Conservation (phyloP, 140 eudicot genomes). For the Artemisia princeps region DNA sequence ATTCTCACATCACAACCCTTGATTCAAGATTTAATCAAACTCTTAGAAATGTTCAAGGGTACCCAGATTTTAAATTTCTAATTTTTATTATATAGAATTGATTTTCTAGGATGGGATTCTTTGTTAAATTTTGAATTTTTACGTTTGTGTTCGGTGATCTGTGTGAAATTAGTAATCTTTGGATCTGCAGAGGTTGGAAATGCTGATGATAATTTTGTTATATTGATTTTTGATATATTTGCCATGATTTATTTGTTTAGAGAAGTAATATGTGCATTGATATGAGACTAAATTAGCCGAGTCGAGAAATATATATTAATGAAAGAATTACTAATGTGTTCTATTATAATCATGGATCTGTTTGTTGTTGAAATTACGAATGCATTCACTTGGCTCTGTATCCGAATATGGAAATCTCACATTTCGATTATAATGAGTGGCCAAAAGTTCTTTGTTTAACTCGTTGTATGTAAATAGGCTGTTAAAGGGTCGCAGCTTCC, state of each 20-base stretch:
- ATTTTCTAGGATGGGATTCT: constrained; percentile 1
- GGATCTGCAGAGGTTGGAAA: constrained; percentile 30
- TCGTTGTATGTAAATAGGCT: constrained; percentile 38
- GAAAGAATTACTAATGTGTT: not conserved
- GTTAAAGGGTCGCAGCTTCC: constrained; percentile 87
- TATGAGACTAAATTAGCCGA: not conserved
- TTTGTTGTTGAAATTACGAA: no score
- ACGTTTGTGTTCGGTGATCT: constrained; percentile 16
- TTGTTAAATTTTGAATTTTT: not conserved
- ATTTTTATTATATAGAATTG: constrained; percentile 1
- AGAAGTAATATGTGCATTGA: not conserved
- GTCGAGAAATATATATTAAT: not conserved
- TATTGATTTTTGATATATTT: not conserved
- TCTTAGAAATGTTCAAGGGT: constrained; percentile 92
- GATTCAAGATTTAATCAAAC: constrained; percentile 97
- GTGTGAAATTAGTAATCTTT: constrained; percentile 19
- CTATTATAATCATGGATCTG: not conserved
- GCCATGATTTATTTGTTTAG: not conserved
- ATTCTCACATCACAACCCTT: constrained; percentile 36
- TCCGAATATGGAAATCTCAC: no score
- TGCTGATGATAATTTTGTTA: not conserved
- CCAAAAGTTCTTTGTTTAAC: not conserved
- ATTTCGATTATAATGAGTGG: not conserved
- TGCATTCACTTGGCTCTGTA: no score
- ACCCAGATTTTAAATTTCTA: constrained; percentile 22